Base-by-base conservation (phyloP, 2,329 filamentous ascomycete genomes). In the Fusarium sp. region DNA sequence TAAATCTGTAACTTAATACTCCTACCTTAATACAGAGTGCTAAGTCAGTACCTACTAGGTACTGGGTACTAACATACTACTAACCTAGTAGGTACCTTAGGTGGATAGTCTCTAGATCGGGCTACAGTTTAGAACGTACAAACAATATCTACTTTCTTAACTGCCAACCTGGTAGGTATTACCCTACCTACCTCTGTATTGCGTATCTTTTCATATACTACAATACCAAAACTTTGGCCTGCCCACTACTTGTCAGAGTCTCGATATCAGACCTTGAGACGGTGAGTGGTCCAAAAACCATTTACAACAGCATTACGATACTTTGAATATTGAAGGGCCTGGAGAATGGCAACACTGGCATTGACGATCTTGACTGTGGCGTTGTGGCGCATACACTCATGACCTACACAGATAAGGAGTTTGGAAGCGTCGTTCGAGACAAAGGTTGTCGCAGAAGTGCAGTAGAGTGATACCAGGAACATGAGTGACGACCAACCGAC, bases 331-430 rank as follows among this genome's bases (percentile, higher is more conserved):
- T n/a, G 20, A 24, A 30, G 20, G 30, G 25, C 34, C 11, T n/a
- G 24, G 16, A 51, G n/a, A 51, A 34, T 51, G 22, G 22, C 25
- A 45, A 20, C 18, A 9, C 22, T 45, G 45, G 32, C 18, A 38
- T 38, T 38, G 46, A 48, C 24, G 32, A 29, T 22, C 25, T 25
- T 13, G 24, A 38, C 40, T 52, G 52, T 68, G 67, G 67, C 67
- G 47, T 48, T 47, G 68, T 70, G 68, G 68, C 64, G 30, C 43
- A 44, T 27, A 32, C 29, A 12, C 62, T 52, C 44, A 55, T 25
- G 13, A 27, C 29, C n/a, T 38, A n/a, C 32, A 38, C 18, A 16
- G 20, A 24, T 12, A 45, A 25, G 40, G 18, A 38, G 34, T 38
- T 27, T 12, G 47, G 51, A 16, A 52, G 32, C 20, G 38, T 34